These are phyloP conservation scores for Backusella parvicylindrica DNA, from an alignment of 192 early-diverging fungal species.

Conservation along the genomic window DNA sequence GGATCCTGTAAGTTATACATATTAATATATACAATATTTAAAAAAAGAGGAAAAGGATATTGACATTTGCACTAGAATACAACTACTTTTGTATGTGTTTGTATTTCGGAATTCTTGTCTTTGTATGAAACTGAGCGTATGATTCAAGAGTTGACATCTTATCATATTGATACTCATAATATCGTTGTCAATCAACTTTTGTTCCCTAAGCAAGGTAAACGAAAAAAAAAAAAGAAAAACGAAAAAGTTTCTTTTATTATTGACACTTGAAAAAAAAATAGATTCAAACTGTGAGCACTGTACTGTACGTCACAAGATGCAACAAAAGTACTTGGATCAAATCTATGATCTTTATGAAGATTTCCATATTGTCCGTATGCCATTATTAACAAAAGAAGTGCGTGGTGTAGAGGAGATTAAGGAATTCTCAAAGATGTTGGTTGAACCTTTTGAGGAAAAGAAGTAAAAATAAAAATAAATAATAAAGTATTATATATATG, in stretches of 20 bases:
- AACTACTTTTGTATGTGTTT: slow-evolving; percentile 99
- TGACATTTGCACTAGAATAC: slow-evolving; percentile 57
- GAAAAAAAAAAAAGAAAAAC: neutral
- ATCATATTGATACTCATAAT: slow-evolving; percentile 98
- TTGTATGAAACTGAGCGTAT: slow-evolving; percentile 99
- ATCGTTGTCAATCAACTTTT: slow-evolving; percentile 99
- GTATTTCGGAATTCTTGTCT: slow-evolving; percentile 99
- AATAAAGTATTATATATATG: neutral
- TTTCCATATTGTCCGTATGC: slow-evolving; percentile 94
- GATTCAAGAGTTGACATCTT: slow-evolving; percentile 98
- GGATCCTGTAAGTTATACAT: slow-evolving; percentile 82
- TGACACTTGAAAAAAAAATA: slow-evolving; percentile 15
- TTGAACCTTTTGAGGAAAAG: slow-evolving; percentile 58
- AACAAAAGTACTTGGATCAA: slow-evolving; percentile 97
- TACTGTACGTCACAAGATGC: slow-evolving; percentile 94
- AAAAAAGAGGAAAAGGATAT: neutral
- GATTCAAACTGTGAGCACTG: slow-evolving; percentile 87
- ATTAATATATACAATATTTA: no score
- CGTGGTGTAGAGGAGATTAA: slow-evolving; percentile 92
- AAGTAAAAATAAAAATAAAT: neutral
- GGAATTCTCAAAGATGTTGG: slow-evolving; percentile 87
- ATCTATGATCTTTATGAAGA: slow-evolving; percentile 99
- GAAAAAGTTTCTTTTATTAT: neutral
- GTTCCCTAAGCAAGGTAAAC: slow-evolving; percentile 81
- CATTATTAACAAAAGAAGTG: slow-evolving; percentile 94